These are phyloP conservation scores for Populus euphratica DNA, from an alignment of 345 rosid species.

Conservation along the genomic window DNA sequence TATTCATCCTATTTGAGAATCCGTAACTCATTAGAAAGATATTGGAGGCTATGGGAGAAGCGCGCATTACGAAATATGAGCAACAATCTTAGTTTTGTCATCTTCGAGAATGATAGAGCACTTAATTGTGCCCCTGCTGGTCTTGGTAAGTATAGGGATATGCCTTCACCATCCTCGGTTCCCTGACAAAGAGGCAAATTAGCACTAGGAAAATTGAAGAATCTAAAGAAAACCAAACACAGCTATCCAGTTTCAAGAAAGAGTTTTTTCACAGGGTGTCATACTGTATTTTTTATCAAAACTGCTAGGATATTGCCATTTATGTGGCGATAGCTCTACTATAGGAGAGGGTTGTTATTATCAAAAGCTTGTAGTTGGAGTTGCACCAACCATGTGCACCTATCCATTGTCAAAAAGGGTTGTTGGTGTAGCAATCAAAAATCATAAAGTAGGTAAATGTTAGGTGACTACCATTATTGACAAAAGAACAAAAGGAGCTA, in stretches of 20 bases:
- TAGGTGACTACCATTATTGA: too few relatives aligned
- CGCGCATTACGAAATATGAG: conserved; percentile 20
- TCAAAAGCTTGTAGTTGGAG: too few relatives aligned
- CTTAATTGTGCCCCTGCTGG: conserved; percentile 16
- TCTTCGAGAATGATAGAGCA: conserved; percentile 23
- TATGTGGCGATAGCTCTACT: too few relatives aligned
- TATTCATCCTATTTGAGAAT: conserved; percentile 15
- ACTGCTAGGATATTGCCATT: too few relatives aligned
- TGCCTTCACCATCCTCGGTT: conserved; percentile 30
- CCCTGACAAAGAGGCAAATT: conserved; percentile 16
- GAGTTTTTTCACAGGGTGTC: background rate
- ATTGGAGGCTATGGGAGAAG: background rate
- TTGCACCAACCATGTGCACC: too few relatives aligned
- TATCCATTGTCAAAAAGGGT: too few relatives aligned
- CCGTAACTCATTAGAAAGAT: background rate
- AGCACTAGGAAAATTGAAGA: background rate
- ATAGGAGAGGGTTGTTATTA: too few relatives aligned
- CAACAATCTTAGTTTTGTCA: conserved; percentile 31
- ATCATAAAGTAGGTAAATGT: too few relatives aligned
- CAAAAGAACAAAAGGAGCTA: too few relatives aligned
- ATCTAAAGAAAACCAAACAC: background rate
- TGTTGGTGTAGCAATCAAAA: too few relatives aligned
- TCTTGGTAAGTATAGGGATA: conserved; percentile 15
- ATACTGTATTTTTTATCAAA: conserved; percentile 20
- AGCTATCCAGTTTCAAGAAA: background rate